Conservation (phyloP, 1,139 yeast species). For the Candida sanyaensis region DNA sequence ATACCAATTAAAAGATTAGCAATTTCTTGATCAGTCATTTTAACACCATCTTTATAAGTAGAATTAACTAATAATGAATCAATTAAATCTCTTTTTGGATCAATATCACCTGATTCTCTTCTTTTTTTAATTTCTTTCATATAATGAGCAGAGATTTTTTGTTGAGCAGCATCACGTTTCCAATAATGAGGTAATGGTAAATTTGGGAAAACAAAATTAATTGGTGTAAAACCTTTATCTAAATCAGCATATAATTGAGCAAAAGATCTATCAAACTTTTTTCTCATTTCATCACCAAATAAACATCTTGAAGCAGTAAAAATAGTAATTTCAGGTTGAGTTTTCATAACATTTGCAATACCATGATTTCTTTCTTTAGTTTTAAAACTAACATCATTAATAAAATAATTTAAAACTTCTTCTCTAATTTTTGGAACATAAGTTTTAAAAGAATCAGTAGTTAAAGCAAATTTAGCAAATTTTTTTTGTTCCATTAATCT, state of each 20-base stretch:
- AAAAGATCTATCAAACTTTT: slow-evolving; percentile 76
- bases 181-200: slow-evolving; percentile 86
- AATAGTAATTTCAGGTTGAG: slow-evolving; percentile 95
- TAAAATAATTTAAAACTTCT: slow-evolving; percentile 71
- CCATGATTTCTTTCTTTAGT: slow-evolving; percentile 46
- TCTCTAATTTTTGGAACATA: slow-evolving; percentile 89
- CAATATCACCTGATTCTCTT: slow-evolving; percentile 71
- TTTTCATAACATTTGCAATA: slow-evolving; percentile 67
- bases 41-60: slow-evolving; percentile 88
- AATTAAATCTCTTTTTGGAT: slow-evolving; percentile 80
- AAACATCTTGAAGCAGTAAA: slow-evolving; percentile 93
- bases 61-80: slow-evolving; percentile 83
- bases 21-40: slow-evolving; percentile 93
- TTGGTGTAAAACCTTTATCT: slow-evolving; percentile 95
- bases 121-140: slow-evolving; percentile 75
- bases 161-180: slow-evolving; percentile 87
- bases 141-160: slow-evolving; percentile 75
- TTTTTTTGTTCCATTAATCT: slow-evolving; percentile 98
- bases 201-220: slow-evolving; percentile 93
- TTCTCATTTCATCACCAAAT: slow-evolving; percentile 89
- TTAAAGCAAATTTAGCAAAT: slow-evolving; percentile 87
- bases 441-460: slow-evolving; percentile 77
- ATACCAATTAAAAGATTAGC: slow-evolving; percentile 93
- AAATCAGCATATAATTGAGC: slow-evolving; percentile 87
- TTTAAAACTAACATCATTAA: slow-evolving; percentile 46